Evolutionary conservation across 768 basidiomycete species (phyloP), one percentile per base, ranked within the genome.

Genomic region (Mycena metata): DNA sequence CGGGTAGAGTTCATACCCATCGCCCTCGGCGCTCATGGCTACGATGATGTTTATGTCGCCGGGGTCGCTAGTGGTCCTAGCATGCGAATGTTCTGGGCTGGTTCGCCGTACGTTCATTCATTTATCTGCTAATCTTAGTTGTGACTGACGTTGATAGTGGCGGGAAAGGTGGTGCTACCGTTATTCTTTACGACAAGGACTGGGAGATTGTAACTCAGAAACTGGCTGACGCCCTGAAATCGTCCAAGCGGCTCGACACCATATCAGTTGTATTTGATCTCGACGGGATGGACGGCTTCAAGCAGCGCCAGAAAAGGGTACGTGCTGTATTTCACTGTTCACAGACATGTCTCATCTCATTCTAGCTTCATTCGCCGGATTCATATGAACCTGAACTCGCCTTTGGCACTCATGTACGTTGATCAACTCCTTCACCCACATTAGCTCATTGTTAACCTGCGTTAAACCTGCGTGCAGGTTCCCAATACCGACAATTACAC

Each of bases 211-310:
- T 46, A n/a, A 23, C 13, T 6, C 30, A 47, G 17, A 45, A 64
- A 35, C 54, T 64, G 8, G 2, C 3, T 1, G 11, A 11, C 19
- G 43, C 43, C 4, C 39, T n/a, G n/a, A n/a, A n/a, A n/a, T n/a
- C n/a, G n/a, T n/a, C 54, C 5, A 46, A 36, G 16, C 46, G 41
- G 19, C 63, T 64, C 35, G 56, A 64, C 54, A 56, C 62, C 1
- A 46, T 63, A 10, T 63, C 19, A 21, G 52, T 56, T 17, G 10
- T 45, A 2, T 63, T 62, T 16, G 60, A 62, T 13, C 60, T 62
- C 23, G 50, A 51, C 13, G 9, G 1, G 4, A 62, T 62, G 62
- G 62, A 63, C 9, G 51, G 51, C 13, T 63, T 54, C 26, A 54
- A 54, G 33, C 33, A 33, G 33, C 39, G 54, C 24, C 16, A 45